Conservation (phyloP, 345 rosid genomes). For the Salix dunnii region DNA sequence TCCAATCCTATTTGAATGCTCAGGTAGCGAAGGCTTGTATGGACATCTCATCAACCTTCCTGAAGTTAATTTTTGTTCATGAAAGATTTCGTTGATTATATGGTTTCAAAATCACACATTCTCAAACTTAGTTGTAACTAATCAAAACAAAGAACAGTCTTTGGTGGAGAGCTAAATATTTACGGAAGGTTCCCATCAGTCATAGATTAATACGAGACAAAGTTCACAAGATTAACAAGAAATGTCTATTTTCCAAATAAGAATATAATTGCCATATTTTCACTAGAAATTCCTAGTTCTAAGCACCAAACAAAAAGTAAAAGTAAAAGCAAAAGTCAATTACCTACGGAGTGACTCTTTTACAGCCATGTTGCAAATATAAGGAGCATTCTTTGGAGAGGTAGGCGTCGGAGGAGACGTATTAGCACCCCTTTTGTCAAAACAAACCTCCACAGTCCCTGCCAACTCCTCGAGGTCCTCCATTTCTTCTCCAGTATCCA, state of each 20-base stretch:
- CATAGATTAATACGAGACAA: not conserved
- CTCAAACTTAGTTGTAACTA: not conserved
- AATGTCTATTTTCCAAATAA: not conserved
- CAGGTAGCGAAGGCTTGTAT: not conserved
- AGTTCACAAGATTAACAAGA: not conserved
- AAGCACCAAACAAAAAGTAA: not conserved
- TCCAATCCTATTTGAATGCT: not conserved
- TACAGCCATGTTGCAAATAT: constrained; percentile 86
- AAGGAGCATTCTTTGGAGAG: constrained; percentile 75
- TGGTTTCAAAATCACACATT: not conserved
- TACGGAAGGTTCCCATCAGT: not conserved
- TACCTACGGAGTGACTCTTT: constrained; percentile 72
- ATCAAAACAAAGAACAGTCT: not conserved
- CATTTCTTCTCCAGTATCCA: constrained; percentile 14
- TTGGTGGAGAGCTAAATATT: not conserved
- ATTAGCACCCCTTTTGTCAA: constrained; percentile 67
- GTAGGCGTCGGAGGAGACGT: constrained; percentile 75
- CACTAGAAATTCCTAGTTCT: not conserved
- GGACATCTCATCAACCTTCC: not conserved
- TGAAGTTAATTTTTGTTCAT: not conserved
- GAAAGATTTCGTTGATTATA: not conserved
- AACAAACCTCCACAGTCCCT: constrained; percentile 87
- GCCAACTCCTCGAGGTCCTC: constrained; percentile 51
- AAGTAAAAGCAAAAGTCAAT: not conserved
- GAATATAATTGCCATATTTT: not conserved